Base-by-base conservation (phyloP, 768 basidiomycete genomes). In the Pholiota microspora region DNA sequence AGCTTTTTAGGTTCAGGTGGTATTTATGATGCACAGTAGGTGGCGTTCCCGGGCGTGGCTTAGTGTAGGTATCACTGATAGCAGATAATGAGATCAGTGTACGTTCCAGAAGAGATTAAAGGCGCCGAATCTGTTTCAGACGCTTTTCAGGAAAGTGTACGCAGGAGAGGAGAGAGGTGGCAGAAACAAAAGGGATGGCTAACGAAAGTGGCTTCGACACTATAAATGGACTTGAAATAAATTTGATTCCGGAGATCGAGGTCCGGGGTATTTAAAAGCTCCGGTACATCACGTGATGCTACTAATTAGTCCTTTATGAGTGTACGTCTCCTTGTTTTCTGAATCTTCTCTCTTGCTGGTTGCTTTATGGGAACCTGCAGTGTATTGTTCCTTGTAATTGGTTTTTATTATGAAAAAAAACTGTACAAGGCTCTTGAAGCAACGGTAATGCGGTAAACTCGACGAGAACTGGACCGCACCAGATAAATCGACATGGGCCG, bases 181-280 rank as follows among this genome's bases (percentile, higher is more conserved):
- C 28, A 36, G 58, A 50, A 48, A 38, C 28, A 53, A 51, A 49
- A 36, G 47, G 28, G 38, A 32, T 29, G 31, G 18, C 23, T 23
- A 48, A 34, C 42, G 51, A 59, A 51, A 31, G 27, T 45, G 49
- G 35, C 32, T 36, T 16, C 51, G 47, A 45, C 54, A 36, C 58
- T 59, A 59, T 59, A 59, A 59, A 55, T 59, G 54, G 54, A 51
- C 18, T 45, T 32, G 40, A 52, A 44, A 42, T 49, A 59, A 59
- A 59, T 53, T 59, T 59, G 54, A 55, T 52, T 53, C 58, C 58
- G 58, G 49, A 42, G 32, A 44, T 32, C 45, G 16, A 31, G 46
- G 46, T 29, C 16, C 46, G 44, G 45, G 52, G 52, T 13, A 36
- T 49, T 31, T 31, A 53, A 28, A 45, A 49, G 53, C 18, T 51